Conservation (phyloP, 768 basidiomycete genomes). For the Xerocomellus dryophilus region DNA sequence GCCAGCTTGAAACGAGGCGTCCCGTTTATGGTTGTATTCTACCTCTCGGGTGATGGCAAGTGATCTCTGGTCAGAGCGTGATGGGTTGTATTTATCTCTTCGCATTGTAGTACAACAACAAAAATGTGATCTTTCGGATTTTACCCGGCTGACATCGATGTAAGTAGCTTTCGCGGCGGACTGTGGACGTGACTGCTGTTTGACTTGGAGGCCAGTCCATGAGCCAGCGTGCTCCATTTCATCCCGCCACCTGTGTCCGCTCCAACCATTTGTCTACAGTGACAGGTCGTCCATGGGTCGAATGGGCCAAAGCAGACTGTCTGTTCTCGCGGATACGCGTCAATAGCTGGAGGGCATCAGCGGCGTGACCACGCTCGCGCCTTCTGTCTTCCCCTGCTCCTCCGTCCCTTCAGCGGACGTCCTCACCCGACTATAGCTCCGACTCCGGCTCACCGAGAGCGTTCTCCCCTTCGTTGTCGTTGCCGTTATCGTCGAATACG, state of each 20-base stretch:
- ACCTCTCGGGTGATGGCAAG: not conserved
- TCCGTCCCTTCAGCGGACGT: slow-evolving; percentile 28
- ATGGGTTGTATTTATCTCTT: not conserved
- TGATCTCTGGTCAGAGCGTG: not conserved
- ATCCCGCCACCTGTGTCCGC: slow-evolving; percentile 64
- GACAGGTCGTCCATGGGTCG: slow-evolving; percentile 45
- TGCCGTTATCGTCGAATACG: slow-evolving; percentile 17
- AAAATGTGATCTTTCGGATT: not conserved
- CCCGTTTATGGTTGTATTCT: not conserved
- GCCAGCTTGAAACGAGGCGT: not conserved
- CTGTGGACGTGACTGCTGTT: not conserved
- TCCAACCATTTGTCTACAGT: slow-evolving; percentile 73
- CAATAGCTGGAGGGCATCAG: slow-evolving; percentile 53
- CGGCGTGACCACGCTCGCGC: slow-evolving; percentile 48
- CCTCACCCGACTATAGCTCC: slow-evolving; percentile 26
- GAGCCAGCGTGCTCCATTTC: not conserved
- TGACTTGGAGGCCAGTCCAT: not conserved
- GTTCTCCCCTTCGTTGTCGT: slow-evolving; percentile 15
- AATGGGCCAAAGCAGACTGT: slow-evolving; percentile 53
- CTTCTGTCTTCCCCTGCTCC: slow-evolving; percentile 16
- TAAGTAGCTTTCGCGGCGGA: not conserved
- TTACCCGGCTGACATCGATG: not conserved
- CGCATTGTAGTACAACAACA: not conserved
- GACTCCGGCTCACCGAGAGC: slow-evolving; percentile 20
- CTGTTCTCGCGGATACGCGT: slow-evolving; percentile 65